Evolutionary conservation across 179 eudicot genomes (phyloP), one percentile per base, ranked within the genome.

Genomic region (Corrigiola litoralis): DNA sequence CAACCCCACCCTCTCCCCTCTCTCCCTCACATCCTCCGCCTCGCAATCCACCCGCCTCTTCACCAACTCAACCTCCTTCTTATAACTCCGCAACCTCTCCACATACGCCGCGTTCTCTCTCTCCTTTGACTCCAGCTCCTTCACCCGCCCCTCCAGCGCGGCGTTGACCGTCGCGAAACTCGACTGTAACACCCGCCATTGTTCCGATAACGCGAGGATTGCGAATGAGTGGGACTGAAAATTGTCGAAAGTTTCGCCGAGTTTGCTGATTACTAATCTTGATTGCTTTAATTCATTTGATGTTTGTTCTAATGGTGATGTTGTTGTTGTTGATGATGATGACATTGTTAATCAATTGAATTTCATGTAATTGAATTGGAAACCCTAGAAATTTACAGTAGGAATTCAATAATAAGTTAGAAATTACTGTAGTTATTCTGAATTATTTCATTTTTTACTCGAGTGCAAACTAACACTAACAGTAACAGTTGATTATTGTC

Each of bases 1-100:
- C 57, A 14, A 40, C 66, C 67, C 75, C 10, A 67, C 47, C 3
- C 20, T 1, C n/a, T 18, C 18, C 20, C 21, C 17, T 28, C 52
- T 45, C 20, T 58, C 71, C 46, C 46, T 46, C 32, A 75, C 29
- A 36, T 50, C 53, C 40, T 66, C 55, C 57, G 55, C 75, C 46
- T 70, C 65, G 0, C 33, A 37, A 25, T 41, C 58, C 42, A 69
- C 41, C 1, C 27, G 64, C 29, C 47, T 64, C 50, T 56, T 12
- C 27, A 36, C 56, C 31, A 25, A 36, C 28, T 58, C 60, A 37
- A 63, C 33, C 36, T 72, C 60, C 33, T 67, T 24, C 5, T 13
- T n/a, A 1, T 16, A 4, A 23, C 7, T n/a, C 36, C 6, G 53
- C 16, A 77, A 17, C 20, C 21, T 32, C 14, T 16, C 33, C 12